A percentile compares a stretch with the other conserved stretches of the same genome.
phyloP scores from a whole-genome alignment of 2,329 filamentous ascomycete species.

The Fusarium humuli region DNA sequence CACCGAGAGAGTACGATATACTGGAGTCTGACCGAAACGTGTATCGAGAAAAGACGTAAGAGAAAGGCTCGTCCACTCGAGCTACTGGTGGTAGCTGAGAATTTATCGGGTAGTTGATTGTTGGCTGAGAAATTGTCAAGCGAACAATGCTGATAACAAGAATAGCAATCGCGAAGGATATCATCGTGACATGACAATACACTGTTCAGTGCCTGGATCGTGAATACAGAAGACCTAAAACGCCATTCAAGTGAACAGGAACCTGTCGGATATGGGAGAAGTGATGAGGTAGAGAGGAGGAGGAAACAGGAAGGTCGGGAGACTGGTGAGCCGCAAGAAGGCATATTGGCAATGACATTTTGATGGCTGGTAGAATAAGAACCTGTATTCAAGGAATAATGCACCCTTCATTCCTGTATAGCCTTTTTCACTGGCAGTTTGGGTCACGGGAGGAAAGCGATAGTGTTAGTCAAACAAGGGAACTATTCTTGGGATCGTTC shows the following conservation, averaged over 20 bases:
- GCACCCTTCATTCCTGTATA: slow-evolving; percentile 55
- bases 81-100: slow-evolving; percentile 86
- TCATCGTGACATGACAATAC: slow-evolving; percentile 47
- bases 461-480: slow-evolving; percentile 19
- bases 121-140: slow-evolving; percentile 55
- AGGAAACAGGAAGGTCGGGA: slow-evolving; percentile 24
- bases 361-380: slow-evolving; percentile 48
- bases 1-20: slow-evolving; percentile 75
- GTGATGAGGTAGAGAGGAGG: slow-evolving; percentile 28
- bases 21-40: slow-evolving; percentile 77
- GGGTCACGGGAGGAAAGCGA: slow-evolving; percentile 30
- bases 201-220: slow-evolving; percentile 36
- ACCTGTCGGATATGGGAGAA: slow-evolving; percentile 18
- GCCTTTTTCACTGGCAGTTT: slow-evolving; percentile 41
- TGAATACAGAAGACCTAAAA: slow-evolving; percentile 31
- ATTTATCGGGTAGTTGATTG: slow-evolving; percentile 78
- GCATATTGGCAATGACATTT: slow-evolving; percentile 41
- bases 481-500: slow-evolving; percentile 18
- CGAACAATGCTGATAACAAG: slow-evolving; percentile 47
- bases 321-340: slow-evolving; percentile 28
- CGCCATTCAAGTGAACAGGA: slow-evolving; percentile 36
- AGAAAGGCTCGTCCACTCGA: slow-evolving; percentile 73
- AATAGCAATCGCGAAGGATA: slow-evolving; percentile 45
- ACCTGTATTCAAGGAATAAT: slow-evolving; percentile 42
- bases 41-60: slow-evolving; percentile 76